Conservation (phyloP, 352 stramenopile genomes). For the Thraustotheca clavata region DNA sequence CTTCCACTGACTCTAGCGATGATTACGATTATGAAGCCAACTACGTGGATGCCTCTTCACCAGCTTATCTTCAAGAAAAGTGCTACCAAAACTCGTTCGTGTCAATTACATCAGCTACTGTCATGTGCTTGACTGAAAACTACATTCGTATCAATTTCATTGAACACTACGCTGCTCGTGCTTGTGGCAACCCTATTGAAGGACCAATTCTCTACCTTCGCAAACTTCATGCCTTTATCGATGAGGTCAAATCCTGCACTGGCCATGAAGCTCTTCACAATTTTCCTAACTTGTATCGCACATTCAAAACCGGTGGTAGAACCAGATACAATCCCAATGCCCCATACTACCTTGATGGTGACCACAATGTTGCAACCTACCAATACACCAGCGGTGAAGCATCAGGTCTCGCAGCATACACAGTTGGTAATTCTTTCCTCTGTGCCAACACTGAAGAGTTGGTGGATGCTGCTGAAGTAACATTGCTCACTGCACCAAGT, state of each 20-base stretch:
- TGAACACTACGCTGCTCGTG: conserved; percentile 16
- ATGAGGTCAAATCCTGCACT: not conserved
- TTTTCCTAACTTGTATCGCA: conserved; percentile 11
- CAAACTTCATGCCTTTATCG: conserved; percentile 19
- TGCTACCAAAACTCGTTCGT: conserved; percentile 18
- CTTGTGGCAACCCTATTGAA: conserved; percentile 17
- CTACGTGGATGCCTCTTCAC: not conserved
- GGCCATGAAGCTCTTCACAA: not conserved
- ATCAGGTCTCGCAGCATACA: conserved; percentile 10
- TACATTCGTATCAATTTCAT: conserved; percentile 23
- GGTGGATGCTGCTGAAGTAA: not conserved
- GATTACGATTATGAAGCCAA: not conserved
- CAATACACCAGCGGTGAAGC: conserved; percentile 21
- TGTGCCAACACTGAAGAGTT: conserved; percentile 17
- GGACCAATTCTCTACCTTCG: conserved; percentile 15
- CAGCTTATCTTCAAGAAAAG: conserved; percentile 20
- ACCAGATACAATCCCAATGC: conserved; percentile 18
- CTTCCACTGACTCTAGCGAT: not conserved
- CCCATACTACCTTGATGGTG: conserved; percentile 8
- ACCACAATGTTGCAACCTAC: not conserved
- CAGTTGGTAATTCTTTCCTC: conserved; percentile 2
- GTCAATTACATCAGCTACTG: conserved; percentile 19
- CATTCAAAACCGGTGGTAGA: not conserved
- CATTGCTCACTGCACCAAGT: too few species aligned
- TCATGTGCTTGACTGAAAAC: conserved; percentile 22